Base-by-base conservation (phyloP, 2,329 filamentous ascomycete species). In the Canariomyces notabilis region DNA sequence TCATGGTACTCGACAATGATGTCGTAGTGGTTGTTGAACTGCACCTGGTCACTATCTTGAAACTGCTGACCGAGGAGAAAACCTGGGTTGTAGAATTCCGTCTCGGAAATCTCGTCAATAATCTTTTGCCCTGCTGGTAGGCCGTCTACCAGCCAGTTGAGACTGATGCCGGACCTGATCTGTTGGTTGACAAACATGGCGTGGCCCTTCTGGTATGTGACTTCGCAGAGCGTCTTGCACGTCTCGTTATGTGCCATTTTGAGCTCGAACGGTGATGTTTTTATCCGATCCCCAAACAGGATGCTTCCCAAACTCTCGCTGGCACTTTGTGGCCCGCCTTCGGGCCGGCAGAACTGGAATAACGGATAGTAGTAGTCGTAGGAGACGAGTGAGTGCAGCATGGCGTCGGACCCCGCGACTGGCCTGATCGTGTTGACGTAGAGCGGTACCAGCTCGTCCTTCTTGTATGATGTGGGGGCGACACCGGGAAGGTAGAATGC, bases 401-500 rank as follows among this genome's bases (percentile, higher is more conserved):
- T 84, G 20, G 85, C 79, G 67, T 95, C 76, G 50, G 80, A 75
- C 34, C 86, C 85, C 37, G 89, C 82, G 37, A 90, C 82, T 4
- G 93, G 91, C 34, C 88, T 93, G 59, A 98, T 84, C 63, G 84
- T 84, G 71, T 98, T 98, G 66, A 98, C 93, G 61, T 87, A 84
- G 39, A 98, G 79, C 19, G 90, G 88, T 19, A 98, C 93, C 20
- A 71, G 71, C 59, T 93, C 87, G 62, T 82, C 86, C 42, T 74
- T 71, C 60, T 87, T 82, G 73, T 98, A 98, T 46, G 91, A 91
- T 35, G 89, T 94, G 18, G 93, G 93, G 55, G 91, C 90, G 58
- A 96, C 89, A 57, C 93, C 93, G 31, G 91, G 93, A 33, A 98
- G 86, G 71, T 98, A 98, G 73, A 97, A 98, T 45, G 89, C 88